These are phyloP conservation scores for Phytopythium oedochilum DNA, from an alignment of 352 stramenopile genomes.

Conservation along the genomic window DNA sequence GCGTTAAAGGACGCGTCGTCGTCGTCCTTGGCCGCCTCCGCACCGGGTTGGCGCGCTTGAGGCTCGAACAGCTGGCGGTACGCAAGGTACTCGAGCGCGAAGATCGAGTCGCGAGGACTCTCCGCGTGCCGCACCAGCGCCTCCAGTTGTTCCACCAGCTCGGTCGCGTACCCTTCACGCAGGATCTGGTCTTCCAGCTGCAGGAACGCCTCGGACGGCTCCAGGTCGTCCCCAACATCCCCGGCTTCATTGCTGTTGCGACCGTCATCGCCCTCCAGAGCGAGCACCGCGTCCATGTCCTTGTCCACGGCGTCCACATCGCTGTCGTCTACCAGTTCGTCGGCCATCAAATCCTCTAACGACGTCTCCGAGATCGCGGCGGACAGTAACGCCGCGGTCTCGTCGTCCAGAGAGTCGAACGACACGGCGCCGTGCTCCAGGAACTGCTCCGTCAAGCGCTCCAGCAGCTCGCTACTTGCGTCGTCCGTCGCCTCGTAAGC, in stretches of 20 bases:
- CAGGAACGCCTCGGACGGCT: slow-evolving; percentile 45
- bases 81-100: slow-evolving; percentile 51
- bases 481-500: background rate
- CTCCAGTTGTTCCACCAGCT: slow-evolving; percentile 30
- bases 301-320: slow-evolving; percentile 16
- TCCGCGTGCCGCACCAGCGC: slow-evolving; percentile 17
- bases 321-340: background rate
- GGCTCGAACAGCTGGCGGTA: slow-evolving; percentile 62
- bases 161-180: slow-evolving; percentile 32
- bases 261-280: background rate
- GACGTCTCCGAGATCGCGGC: background rate
- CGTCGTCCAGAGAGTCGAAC: slow-evolving; percentile 2
- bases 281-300: background rate
- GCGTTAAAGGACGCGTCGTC: slow-evolving; percentile 33
- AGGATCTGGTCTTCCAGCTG: slow-evolving; percentile 44
- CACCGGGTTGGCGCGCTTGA: background rate
- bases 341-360: slow-evolving; percentile 1
- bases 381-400: slow-evolving; percentile 1
- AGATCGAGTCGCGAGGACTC: slow-evolving; percentile 32
- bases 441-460: background rate
- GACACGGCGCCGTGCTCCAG: background rate
- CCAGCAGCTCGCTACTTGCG: background rate
- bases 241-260: background rate
- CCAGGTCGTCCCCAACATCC: slow-evolving; percentile 7
- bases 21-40: slow-evolving; percentile 1